phyloP scores from a whole-genome alignment of 441 rosid genomes.

The Jatropha podagrica region DNA sequence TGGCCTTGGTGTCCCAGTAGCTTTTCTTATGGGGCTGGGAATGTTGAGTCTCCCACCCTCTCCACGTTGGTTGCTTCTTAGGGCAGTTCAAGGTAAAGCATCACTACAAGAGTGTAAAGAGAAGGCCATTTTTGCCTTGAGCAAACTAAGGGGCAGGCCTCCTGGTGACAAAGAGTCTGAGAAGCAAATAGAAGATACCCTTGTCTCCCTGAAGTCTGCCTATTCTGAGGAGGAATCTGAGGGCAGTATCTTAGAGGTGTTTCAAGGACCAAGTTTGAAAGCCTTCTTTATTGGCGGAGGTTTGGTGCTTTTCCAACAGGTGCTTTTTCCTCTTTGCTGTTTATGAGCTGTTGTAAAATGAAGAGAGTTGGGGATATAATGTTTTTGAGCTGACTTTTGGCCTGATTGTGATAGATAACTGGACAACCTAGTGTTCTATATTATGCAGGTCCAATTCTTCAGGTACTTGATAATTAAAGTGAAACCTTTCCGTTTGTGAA shows the following conservation, averaged over 20 bases:
- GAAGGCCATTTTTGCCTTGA: constrained; percentile 66
- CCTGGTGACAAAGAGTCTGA: constrained; percentile 67
- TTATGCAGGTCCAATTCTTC: constrained; percentile 95
- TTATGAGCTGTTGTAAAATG: not conserved
- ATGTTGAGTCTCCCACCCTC: constrained; percentile 94
- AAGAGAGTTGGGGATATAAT: constrained; percentile 1
- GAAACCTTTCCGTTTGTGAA: constrained; percentile 18
- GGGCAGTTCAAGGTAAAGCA: constrained; percentile 85
- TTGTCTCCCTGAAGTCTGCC: constrained; percentile 66
- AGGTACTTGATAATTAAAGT: constrained; percentile 48
- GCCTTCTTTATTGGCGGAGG: constrained; percentile 94
- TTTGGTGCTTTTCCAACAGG: constrained; percentile 98
- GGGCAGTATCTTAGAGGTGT: constrained; percentile 77
- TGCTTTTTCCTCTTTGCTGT: constrained; percentile 30
- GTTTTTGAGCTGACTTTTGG: constrained; percentile 20
- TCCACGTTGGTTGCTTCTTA: constrained; percentile 96
- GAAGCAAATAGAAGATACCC: constrained; percentile 71
- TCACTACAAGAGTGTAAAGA: constrained; percentile 71
- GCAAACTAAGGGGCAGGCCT: constrained; percentile 84
- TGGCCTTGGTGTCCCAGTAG: constrained; percentile 66
- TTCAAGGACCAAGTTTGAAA: constrained; percentile 90
- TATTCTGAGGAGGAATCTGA: constrained; percentile 59
- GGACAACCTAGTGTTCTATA: constrained; percentile 99
- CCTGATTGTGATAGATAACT: constrained; percentile 67
- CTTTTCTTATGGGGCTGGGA: constrained; percentile 82